Conservation (phyloP, 805 yeast genomes). For the Candida boleticola region DNA sequence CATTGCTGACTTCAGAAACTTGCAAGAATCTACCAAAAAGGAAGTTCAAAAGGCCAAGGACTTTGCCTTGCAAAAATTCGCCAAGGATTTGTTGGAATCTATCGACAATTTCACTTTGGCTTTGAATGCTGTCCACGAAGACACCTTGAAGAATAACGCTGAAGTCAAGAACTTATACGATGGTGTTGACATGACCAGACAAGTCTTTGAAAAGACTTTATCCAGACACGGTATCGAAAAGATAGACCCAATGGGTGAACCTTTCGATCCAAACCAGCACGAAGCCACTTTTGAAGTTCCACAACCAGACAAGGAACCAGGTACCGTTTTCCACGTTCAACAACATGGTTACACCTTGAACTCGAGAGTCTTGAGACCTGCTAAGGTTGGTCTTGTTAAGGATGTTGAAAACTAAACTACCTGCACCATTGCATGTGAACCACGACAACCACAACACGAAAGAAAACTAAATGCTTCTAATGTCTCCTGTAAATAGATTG, state of each 20-base stretch:
- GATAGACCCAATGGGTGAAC: conserved; percentile 80
- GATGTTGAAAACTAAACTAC: conserved; percentile 24
- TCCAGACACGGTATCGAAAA: conserved; percentile 75
- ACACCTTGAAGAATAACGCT: conserved; percentile 52
- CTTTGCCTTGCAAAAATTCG: conserved; percentile 88
- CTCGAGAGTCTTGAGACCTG: conserved; percentile 88
- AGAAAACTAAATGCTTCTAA: background rate
- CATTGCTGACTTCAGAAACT: conserved; percentile 87
- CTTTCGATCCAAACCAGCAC: conserved; percentile 86
- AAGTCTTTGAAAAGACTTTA: conserved; percentile 81
- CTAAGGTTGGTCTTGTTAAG: conserved; percentile 92
- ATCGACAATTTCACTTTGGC: conserved; percentile 91
- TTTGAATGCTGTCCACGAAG: conserved; percentile 65
- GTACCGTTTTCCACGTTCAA: conserved; percentile 90
- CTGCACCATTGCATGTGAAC: too few relatives aligned
- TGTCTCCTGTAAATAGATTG: conserved; percentile 1
- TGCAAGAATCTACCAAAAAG: conserved; percentile 85
- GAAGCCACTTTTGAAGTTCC: conserved; percentile 91
- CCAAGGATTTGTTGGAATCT: conserved; percentile 84
- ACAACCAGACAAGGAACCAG: conserved; percentile 85
- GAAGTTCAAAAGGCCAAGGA: conserved; percentile 86
- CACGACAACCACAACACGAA: background rate
- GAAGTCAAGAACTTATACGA: conserved; percentile 77
- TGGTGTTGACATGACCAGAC: conserved; percentile 89
- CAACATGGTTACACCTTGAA: conserved; percentile 85